These are phyloP conservation scores for Volvariella volvacea DNA, from an alignment of 1,284 basidiomycete species.

Conservation along the genomic window DNA sequence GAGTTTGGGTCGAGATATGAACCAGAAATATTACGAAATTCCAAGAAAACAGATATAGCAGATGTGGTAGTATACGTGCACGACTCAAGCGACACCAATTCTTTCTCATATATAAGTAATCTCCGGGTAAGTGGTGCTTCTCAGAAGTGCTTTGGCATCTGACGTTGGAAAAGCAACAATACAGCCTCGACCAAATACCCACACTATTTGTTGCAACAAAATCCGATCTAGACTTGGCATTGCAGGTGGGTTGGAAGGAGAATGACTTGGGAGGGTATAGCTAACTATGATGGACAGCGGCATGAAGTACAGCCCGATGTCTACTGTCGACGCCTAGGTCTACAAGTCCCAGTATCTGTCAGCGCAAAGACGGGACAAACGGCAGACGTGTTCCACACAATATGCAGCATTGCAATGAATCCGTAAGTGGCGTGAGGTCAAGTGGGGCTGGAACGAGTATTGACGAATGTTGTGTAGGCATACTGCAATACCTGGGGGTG, in stretches of 20 bases:
- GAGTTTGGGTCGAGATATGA: constrained; percentile 97
- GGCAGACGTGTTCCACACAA: constrained; percentile 86
- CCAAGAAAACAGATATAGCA: constrained; percentile 86
- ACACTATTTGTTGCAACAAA: constrained; percentile 98
- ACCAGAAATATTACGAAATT: constrained; percentile 82
- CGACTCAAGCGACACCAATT: constrained; percentile 98
- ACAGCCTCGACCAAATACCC: constrained; percentile 89
- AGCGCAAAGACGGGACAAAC: constrained; percentile 81
- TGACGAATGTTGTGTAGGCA: constrained; percentile 34
- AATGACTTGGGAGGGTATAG: neutral
- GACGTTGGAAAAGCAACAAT: constrained; percentile 73
- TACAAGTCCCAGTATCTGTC: constrained; percentile 88
- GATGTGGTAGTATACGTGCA: constrained; percentile 96
- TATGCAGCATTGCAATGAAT: constrained; percentile 80
- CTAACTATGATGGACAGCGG: constrained; percentile 41
- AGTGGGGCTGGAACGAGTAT: neutral
- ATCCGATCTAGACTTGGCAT: constrained; percentile 92
- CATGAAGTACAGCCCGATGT: constrained; percentile 99
- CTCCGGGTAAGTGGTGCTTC: constrained; percentile 57
- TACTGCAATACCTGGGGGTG: constrained; percentile 70
- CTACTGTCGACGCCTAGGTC: constrained; percentile 80
- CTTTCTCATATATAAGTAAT: constrained; percentile 97
- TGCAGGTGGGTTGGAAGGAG: constrained; percentile 58
- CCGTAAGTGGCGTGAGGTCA: constrained; percentile 48
- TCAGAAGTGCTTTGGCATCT: neutral